phyloP scores from a whole-genome alignment of 306 rosid genomes.

The Fragaria ananassa region DNA sequence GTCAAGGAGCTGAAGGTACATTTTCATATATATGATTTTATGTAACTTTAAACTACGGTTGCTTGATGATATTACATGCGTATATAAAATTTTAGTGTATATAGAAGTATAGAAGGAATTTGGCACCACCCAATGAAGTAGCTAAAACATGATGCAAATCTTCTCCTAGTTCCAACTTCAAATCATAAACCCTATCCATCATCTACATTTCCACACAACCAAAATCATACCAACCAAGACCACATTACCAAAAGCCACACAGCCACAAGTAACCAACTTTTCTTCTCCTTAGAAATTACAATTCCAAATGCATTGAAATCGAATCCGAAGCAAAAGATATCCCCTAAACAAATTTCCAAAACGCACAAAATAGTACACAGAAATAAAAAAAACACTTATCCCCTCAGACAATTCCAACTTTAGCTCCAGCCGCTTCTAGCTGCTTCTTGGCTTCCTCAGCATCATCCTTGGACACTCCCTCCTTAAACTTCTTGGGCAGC shows the following conservation, averaged over 20 bases:
- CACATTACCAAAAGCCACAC: neutral
- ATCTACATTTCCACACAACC: neutral
- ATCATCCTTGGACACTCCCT: conserved; percentile 72
- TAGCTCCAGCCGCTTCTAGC: conserved; percentile 94
- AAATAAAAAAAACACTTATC: neutral
- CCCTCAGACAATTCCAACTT: conserved; percentile 52
- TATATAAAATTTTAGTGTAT: neutral
- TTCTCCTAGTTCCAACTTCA: neutral
- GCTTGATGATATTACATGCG: too few species aligned
- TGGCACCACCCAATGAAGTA: neutral
- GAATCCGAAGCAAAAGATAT: neutral
- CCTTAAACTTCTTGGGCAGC: conserved; percentile 86
- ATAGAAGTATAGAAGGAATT: neutral
- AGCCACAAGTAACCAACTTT: neutral
- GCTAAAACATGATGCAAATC: neutral
- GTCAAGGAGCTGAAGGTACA: too few species aligned
- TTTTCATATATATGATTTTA: too few species aligned
- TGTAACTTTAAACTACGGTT: too few species aligned
- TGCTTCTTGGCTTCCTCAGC: conserved; percentile 94
- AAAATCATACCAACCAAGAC: neutral
- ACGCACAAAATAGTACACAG: conserved; percentile 8
- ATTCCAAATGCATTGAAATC: neutral
- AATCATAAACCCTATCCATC: neutral
- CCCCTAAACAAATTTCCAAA: neutral
- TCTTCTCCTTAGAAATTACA: neutral